Evolutionary conservation across 2,329 filamentous ascomycete species (phyloP).

Genomic region (Venturia pyrina): DNA sequence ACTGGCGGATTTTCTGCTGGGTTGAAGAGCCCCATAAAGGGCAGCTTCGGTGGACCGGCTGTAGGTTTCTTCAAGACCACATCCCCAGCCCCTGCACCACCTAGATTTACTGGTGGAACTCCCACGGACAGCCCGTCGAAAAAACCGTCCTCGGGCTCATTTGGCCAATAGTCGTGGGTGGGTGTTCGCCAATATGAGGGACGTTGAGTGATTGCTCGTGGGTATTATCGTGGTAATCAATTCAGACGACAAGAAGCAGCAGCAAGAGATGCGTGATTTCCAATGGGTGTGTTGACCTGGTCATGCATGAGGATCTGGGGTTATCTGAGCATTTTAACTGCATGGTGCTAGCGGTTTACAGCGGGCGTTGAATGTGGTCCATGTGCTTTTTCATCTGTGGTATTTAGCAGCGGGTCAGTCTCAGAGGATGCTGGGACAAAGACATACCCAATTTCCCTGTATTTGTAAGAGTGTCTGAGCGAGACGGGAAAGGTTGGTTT

Average conservation of each 20-base stretch:
- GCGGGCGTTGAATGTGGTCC: not conserved
- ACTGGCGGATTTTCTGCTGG: not conserved
- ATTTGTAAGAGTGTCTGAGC: not conserved
- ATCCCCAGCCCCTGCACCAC: not conserved
- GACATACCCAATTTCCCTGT: not conserved
- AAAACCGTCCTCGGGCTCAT: not conserved
- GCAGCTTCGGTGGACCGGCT: not conserved
- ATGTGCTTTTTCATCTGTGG: not conserved
- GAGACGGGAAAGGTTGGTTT: not conserved
- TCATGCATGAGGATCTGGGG: not conserved
- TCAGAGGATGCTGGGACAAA: not conserved
- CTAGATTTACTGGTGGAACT: not conserved
- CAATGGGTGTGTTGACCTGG: not conserved
- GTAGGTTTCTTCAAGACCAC: not conserved
- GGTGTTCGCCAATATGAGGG: not conserved
- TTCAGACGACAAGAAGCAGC: too few relatives aligned
- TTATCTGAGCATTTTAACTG: not conserved
- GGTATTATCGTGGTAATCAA: not conserved
- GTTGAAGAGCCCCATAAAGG: not conserved
- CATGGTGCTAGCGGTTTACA: not conserved
- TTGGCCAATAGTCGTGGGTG: not conserved
- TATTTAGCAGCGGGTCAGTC: not conserved
- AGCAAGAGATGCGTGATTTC: not conserved
- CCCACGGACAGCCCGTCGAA: not conserved
- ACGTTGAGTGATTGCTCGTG: not conserved